Percentiles rank a stretch among this genome's conserved stretches.
Evolutionary conservation across 768 basidiomycete species (phyloP).

Genomic region (Boletus coccyginus): DNA sequence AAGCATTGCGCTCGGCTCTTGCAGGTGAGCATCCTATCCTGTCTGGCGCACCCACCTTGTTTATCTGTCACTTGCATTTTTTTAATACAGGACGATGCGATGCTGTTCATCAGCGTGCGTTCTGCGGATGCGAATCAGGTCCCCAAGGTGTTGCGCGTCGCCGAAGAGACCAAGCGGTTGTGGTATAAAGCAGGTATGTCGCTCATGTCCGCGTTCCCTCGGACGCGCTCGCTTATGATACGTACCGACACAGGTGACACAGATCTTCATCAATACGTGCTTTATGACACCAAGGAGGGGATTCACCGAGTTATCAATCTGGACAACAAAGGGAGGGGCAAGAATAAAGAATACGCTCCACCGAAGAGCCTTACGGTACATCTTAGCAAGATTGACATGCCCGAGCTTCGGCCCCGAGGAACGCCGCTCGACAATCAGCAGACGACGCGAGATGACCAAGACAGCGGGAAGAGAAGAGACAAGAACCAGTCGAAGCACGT

Average conservation of each 20-base stretch:
- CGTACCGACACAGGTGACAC: slow-evolving; percentile 49
- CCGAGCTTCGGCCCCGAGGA: slow-evolving; percentile 51
- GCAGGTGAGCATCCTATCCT: slow-evolving; percentile 40
- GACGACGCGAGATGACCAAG: not conserved
- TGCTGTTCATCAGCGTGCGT: slow-evolving; percentile 75
- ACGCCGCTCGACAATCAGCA: not conserved
- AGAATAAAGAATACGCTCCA: slow-evolving; percentile 56
- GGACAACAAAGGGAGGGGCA: slow-evolving; percentile 42
- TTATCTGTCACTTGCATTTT: not conserved
- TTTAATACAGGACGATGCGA: slow-evolving; percentile 61
- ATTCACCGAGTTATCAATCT: slow-evolving; percentile 63
- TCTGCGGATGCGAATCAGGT: slow-evolving; percentile 63
- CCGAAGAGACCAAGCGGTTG: slow-evolving; percentile 76
- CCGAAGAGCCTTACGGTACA: slow-evolving; percentile 69
- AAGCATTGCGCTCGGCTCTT: slow-evolving; percentile 62
- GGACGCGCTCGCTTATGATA: not conserved
- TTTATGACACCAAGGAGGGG: slow-evolving; percentile 52
- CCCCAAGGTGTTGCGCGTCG: slow-evolving; percentile 75
- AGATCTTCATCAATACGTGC: slow-evolving; percentile 73
- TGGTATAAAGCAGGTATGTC: slow-evolving; percentile 67
- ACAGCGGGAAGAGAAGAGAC: no score
- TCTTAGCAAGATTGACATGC: slow-evolving; percentile 85
- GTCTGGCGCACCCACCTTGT: not conserved
- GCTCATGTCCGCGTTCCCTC: not conserved
- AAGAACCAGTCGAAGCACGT: not conserved